Percentiles rank a stretch among this genome's conserved stretches.
phyloP scores from a whole-genome alignment of 768 basidiomycete species.

The Stropharia rugosoannulata region DNA sequence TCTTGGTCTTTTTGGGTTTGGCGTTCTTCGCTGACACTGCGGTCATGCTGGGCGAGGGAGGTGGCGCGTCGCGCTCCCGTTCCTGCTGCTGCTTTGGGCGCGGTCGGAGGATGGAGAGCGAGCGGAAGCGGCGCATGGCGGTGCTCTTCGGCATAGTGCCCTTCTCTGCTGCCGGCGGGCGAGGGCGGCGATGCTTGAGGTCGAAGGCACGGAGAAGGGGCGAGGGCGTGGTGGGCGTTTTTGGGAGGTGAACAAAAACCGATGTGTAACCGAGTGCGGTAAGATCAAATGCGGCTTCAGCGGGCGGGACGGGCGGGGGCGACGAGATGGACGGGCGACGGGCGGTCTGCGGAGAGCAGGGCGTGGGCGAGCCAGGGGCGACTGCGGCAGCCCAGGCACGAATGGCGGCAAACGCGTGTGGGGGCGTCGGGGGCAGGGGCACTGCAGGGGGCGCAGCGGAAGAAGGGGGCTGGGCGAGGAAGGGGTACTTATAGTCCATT shows the following conservation, averaged over 20 bases:
- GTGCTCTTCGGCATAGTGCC: conserved; percentile 9
- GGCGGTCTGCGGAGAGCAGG: conserved; percentile 12
- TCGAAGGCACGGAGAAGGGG: conserved; percentile 25
- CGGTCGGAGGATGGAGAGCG: conserved; percentile 47
- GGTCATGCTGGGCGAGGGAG: conserved; percentile 17
- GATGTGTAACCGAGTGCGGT: conserved; percentile 64
- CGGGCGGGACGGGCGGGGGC: conserved; percentile 34
- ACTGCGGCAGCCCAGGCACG: conserved; percentile 52
- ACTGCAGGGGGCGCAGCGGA: conserved; percentile 6
- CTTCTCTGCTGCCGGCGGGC: conserved; percentile 5
- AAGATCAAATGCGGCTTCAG: conserved; percentile 52
- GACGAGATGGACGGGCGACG: conserved; percentile 39
- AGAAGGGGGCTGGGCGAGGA: conserved; percentile 34
- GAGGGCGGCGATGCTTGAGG: conserved; percentile 11
- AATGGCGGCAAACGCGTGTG: conserved; percentile 31
- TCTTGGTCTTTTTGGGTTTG: conserved; percentile 12
- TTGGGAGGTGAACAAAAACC: conserved; percentile 59
- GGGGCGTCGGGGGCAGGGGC: conserved; percentile 21
- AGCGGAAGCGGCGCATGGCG: conserved; percentile 27
- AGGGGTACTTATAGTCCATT: conserved; percentile 25
- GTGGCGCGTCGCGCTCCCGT: conserved; percentile 20
- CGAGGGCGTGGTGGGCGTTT: conserved; percentile 45
- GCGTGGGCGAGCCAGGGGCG: conserved; percentile 15
- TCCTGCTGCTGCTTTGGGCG: conserved; percentile 31
- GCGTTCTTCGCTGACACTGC: conserved; percentile 6